Conservation (phyloP, 345 rosid genomes). For the Physaria fendleri region DNA sequence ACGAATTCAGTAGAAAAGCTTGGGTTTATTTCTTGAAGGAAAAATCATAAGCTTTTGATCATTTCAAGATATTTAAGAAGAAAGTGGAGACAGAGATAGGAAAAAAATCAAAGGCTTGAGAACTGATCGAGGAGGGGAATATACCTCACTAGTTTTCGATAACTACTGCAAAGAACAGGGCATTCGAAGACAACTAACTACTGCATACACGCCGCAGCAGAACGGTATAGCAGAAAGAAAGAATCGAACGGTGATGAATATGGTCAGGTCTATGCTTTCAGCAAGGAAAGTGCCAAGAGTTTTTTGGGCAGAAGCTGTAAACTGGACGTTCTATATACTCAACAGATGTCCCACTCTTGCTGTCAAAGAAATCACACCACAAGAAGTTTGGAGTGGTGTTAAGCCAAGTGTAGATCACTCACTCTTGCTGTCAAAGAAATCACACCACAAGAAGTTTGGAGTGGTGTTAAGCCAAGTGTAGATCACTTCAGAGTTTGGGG, state of each 20-base stretch:
- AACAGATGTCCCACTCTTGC: neutral
- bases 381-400: neutral
- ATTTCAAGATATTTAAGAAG: no score
- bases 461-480: neutral
- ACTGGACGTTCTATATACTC: neutral
- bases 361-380: neutral
- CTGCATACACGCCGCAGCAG: neutral
- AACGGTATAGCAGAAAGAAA: neutral
- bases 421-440: neutral
- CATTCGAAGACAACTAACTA: neutral
- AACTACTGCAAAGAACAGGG: neutral
- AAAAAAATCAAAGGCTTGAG: neutral
- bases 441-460: neutral
- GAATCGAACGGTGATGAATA: neutral
- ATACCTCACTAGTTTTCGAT: neutral
- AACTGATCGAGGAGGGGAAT: neutral
- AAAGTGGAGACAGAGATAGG: no score
- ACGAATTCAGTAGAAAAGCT: neutral
- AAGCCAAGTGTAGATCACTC: neutral
- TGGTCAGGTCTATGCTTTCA: no score
- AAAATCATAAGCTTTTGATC: no score
- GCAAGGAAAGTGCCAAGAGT: accelerated
- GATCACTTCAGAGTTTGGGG: neutral
- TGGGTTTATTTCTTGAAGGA: neutral
- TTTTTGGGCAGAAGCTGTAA: neutral